Conservation (phyloP, 495 filamentous ascomycete genomes). For the Neurospora sp. region DNA sequence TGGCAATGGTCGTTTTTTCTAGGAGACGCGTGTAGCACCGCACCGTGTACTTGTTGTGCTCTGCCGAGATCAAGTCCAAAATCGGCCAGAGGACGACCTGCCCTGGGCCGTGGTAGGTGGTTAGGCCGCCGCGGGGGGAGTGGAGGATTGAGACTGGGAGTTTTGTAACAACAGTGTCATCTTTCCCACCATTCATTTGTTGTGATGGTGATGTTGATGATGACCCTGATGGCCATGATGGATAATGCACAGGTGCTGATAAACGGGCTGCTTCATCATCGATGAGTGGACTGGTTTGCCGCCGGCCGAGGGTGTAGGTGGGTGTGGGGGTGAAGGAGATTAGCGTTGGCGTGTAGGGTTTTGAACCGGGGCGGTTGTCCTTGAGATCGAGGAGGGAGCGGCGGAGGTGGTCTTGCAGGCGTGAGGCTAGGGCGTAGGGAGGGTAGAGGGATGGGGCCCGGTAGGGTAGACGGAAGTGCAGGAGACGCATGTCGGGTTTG, state of each 20-base stretch:
- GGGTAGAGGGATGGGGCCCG: conserved; percentile 18
- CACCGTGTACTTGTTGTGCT: conserved; percentile 32
- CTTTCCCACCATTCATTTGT: neutral
- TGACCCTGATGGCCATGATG: neutral
- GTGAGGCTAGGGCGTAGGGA: conserved; percentile 29
- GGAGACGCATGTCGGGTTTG: conserved; percentile 35
- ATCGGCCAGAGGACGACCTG: conserved; percentile 88
- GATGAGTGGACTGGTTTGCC: conserved; percentile 56
- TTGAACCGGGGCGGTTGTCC: conserved; percentile 14
- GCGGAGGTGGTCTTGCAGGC: conserved; percentile 31
- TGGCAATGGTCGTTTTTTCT: conserved; percentile 61
- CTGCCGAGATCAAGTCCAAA: conserved; percentile 49
- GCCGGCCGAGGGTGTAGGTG: conserved; percentile 83
- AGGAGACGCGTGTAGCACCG: conserved; percentile 64
- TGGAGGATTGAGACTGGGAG: conserved; percentile 37
- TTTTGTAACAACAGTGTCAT: neutral
- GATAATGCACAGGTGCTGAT: conserved; percentile 28
- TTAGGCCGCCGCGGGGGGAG: conserved; percentile 76
- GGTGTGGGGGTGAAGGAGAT: conserved; percentile 77
- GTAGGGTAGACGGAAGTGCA: conserved; percentile 59
- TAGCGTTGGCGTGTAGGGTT: conserved; percentile 46
- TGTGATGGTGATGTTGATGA: neutral
- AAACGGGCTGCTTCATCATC: conserved; percentile 28
- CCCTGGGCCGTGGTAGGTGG: conserved; percentile 91
- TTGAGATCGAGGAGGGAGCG: conserved; percentile 24